phyloP scores from a whole-genome alignment of 2,329 filamentous ascomycete species.

The Diaporthe sp. region DNA sequence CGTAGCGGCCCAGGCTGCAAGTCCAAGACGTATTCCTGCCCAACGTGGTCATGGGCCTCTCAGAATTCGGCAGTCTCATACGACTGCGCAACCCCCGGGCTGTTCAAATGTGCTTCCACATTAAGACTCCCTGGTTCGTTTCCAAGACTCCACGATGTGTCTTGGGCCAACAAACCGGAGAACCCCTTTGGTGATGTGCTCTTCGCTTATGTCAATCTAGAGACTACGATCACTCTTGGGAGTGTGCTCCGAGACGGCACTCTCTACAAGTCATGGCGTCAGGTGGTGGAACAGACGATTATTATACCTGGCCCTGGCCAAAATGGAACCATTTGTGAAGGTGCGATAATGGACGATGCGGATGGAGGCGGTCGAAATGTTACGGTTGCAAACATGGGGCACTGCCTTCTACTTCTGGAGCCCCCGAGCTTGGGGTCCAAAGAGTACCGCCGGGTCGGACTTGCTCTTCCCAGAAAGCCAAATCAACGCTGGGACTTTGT shows the following conservation, averaged over 20 bases:
- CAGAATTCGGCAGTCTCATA: not conserved
- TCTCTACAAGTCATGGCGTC: not conserved
- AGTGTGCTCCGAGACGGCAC: too few relatives aligned
- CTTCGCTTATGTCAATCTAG: not conserved
- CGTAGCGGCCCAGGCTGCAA: not conserved
- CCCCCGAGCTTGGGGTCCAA: not conserved
- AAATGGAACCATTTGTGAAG: not conserved
- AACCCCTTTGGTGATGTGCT: not conserved
- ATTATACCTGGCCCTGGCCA: not conserved
- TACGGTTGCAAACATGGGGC: not conserved
- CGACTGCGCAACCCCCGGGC: too few relatives aligned
- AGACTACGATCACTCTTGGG: not conserved
- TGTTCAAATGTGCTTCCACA: too few relatives aligned
- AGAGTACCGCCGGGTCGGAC: not conserved
- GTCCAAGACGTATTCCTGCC: not conserved
- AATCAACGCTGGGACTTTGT: too few relatives aligned
- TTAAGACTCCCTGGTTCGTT: not conserved
- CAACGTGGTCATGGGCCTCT: not conserved
- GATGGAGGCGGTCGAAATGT: not conserved
- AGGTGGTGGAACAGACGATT: not conserved
- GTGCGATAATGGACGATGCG: not conserved
- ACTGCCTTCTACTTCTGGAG: not conserved
- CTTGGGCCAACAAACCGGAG: not conserved
- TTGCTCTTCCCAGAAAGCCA: too few relatives aligned
- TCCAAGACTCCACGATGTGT: not conserved